phyloP scores from a whole-genome alignment of 2,329 filamentous ascomycete species.

The Pseudogymnoascus sp. region DNA sequence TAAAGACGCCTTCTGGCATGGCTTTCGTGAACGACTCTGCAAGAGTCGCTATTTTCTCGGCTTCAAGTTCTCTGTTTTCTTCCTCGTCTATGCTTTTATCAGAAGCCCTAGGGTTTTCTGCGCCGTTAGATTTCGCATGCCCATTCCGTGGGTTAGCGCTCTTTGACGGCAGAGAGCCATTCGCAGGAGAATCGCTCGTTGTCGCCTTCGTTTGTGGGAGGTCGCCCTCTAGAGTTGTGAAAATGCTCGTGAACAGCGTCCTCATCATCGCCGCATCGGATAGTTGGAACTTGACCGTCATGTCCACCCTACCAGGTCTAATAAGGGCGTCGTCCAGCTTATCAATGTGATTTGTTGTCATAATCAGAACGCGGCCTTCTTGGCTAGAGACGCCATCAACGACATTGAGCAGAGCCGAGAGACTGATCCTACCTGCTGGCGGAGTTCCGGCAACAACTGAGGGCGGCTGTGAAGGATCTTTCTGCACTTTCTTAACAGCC shows the following conservation, averaged over 20 bases:
- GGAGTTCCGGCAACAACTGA: background rate
- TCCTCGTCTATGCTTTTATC: conserved; percentile 3
- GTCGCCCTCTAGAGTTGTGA: conserved; percentile 31
- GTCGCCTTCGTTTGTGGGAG: background rate
- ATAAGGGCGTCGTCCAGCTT: conserved; percentile 54
- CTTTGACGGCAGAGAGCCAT: background rate
- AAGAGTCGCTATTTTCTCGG: conserved; percentile 29
- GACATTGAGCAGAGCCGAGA: conserved; percentile 59
- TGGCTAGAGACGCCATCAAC: conserved; percentile 61
- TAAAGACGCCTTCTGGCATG: conserved; percentile 45
- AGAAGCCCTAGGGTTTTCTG: background rate
- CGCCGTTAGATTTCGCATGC: conserved; percentile 10
- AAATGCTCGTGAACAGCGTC: conserved; percentile 26
- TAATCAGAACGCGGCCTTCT: conserved; percentile 60
- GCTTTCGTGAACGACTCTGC: conserved; percentile 42
- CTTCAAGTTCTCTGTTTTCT: conserved; percentile 2
- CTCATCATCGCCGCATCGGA: conserved; percentile 22
- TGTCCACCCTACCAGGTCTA: conserved; percentile 54
- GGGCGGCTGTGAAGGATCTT: conserved; percentile 18
- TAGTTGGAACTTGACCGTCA: conserved; percentile 45
- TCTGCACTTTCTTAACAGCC: conserved; percentile 17
- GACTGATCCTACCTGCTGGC: conserved; percentile 34
- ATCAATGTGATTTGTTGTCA: conserved; percentile 61
- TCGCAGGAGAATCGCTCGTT: background rate
- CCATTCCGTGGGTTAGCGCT: background rate